Evolutionary conservation across 2,329 filamentous ascomycete species (phyloP), one percentile per base, ranked within the genome.

Genomic region (Calonectria honghensis): DNA sequence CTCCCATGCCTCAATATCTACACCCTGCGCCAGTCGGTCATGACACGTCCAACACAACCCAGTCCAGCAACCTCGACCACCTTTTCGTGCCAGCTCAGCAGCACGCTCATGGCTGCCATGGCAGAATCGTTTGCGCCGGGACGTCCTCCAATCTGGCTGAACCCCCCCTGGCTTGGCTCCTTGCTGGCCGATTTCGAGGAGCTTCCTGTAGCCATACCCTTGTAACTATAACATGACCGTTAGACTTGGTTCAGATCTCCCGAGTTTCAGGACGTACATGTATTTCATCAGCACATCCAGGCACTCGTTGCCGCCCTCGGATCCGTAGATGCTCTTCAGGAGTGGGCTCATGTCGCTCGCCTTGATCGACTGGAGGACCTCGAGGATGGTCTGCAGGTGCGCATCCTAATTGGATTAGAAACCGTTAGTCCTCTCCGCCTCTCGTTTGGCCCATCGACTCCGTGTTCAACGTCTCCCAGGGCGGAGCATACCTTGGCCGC

Each of bases 71-170:
- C 93, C 82, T 99, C 97, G 6, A 98, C 95, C 76, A 98, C 91
- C 91, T 98, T 99, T 89, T 99, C 97, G 84, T 99, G 97, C 97
- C 97, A 99, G 86, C 96, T 98, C 79, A 99, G 88, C 83, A 99
- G 85, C 67, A 99, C 97, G 83, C 97, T 98, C 97, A 98, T 98
- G 69, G 94, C 94, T 72, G 96, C 93, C 45, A 95, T 94, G 76
- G 95, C 93, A 61, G 95, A 94, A 83, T 93, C 92, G 83, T 88
- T 91, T 48, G 87, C 83, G 32, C 88, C 89, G 10, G 91, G 89
- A 69, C 92, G 86, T 16, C 85, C 85, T 24, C 88, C 88, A 52
- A 96, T 91, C 86, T 98, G 96, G 82, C 94, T 96, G 87, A 98
- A 98, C 10, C 96, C 96, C 86, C 96, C 96, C 86, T 98, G 95